Evolutionary conservation across 2,329 filamentous ascomycete species (phyloP).

Genomic region (Chaetomiaceae sp.): DNA sequence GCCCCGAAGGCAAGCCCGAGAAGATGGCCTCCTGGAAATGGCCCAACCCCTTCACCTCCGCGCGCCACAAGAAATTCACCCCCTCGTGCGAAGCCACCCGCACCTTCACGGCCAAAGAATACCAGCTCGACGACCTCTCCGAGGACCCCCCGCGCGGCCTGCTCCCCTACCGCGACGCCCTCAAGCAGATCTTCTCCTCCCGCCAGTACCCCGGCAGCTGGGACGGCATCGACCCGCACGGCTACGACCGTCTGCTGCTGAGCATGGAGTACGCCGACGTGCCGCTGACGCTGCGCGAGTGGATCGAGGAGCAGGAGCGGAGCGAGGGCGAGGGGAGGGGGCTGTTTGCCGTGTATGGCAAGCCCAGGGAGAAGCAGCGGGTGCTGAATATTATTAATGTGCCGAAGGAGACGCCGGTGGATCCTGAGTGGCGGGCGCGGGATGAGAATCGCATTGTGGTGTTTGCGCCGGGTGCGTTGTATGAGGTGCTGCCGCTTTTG

Average conservation of each 20-base stretch:
- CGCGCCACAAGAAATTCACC: constrained; percentile 29
- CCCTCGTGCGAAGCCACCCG: constrained; percentile 33
- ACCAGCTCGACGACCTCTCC: constrained; percentile 41
- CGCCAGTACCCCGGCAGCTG: constrained; percentile 48
- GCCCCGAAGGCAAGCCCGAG: constrained; percentile 31
- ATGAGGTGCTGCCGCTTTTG: constrained; percentile 47
- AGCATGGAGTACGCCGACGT: constrained; percentile 43
- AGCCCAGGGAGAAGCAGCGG: constrained; percentile 34
- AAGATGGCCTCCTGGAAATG: constrained; percentile 38
- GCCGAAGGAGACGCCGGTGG: constrained; percentile 25
- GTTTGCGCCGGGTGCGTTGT: constrained; percentile 49
- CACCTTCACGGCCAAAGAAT: constrained; percentile 38
- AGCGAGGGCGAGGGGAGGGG: constrained; percentile 32
- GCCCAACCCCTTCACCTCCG: constrained; percentile 36
- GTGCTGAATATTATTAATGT: constrained; percentile 36
- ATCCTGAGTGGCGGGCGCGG: constrained; percentile 25
- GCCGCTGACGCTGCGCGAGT: constrained; percentile 41
- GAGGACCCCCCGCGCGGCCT: constrained; percentile 36
- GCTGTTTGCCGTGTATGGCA: constrained; percentile 39
- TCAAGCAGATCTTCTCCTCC: constrained; percentile 37
- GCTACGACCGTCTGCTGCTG: constrained; percentile 43
- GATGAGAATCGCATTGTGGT: constrained; percentile 39
- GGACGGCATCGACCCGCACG: constrained; percentile 49
- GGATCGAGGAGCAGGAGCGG: constrained; percentile 43
- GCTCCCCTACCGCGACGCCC: constrained; percentile 35